These are phyloP conservation scores for Penicillium capsulatum DNA, from an alignment of 2,329 filamentous ascomycete genomes.

Conservation along the genomic window DNA sequence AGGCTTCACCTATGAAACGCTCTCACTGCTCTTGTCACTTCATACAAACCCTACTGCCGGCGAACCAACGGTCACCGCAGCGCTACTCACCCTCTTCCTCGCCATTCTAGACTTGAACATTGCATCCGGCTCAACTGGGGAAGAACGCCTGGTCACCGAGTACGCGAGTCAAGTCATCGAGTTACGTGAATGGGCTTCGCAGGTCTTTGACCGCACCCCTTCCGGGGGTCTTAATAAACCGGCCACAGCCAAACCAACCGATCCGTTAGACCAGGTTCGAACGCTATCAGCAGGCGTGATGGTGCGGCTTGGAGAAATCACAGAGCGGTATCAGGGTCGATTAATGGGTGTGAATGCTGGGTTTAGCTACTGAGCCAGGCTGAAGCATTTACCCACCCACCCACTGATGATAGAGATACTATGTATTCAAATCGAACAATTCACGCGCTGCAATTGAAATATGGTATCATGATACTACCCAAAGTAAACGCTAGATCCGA, in stretches of 20 bases:
- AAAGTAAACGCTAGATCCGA: constrained; percentile 8
- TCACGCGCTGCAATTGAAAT: background rate
- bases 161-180: constrained; percentile 76
- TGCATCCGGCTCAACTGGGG: constrained; percentile 46
- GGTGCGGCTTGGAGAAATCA: constrained; percentile 74
- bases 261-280: constrained; percentile 37
- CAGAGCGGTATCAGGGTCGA: constrained; percentile 73
- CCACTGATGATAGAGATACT: too few relatives aligned
- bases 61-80: constrained; percentile 65
- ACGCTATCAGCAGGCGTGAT: constrained; percentile 72
- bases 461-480: constrained; percentile 16
- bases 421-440: too few relatives aligned
- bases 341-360: constrained; percentile 66
- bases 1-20: constrained; percentile 78
- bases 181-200: constrained; percentile 78
- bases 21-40: constrained; percentile 73
- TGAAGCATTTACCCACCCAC: too few relatives aligned
- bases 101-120: constrained; percentile 76
- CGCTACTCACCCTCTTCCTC: constrained; percentile 73
- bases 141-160: constrained; percentile 67
- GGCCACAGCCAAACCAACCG: constrained; percentile 56
- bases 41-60: constrained; percentile 50
- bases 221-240: constrained; percentile 51
- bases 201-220: constrained; percentile 62
- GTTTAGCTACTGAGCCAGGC: constrained; percentile 34